Conservation (phyloP, 1,284 basidiomycete species). For the Ustilago esculenta region DNA sequence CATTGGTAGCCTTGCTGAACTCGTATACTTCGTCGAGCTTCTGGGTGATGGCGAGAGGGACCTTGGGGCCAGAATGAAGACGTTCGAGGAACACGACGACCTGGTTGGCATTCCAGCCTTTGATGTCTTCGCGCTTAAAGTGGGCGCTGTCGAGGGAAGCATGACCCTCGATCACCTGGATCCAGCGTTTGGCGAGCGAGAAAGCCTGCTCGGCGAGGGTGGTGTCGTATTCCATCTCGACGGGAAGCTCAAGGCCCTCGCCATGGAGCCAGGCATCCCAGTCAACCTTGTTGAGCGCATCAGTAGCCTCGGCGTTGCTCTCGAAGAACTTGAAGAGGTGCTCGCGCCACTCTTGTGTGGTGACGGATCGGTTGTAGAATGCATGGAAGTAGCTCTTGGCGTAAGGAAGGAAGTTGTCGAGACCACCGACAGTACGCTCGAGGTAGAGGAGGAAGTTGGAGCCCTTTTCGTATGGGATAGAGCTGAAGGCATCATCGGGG, state of each 20-base stretch:
- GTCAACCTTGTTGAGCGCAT: slow-evolving; percentile 75
- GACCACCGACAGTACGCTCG: slow-evolving; percentile 82
- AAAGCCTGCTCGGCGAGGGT: slow-evolving; percentile 76
- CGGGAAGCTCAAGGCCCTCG: slow-evolving; percentile 79
- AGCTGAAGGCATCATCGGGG: slow-evolving; percentile 69
- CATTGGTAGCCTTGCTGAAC: slow-evolving; percentile 68
- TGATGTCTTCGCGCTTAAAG: slow-evolving; percentile 53
- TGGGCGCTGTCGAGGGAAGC: slow-evolving; percentile 17
- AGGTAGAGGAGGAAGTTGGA: slow-evolving; percentile 77
- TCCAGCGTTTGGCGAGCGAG: slow-evolving; percentile 80
- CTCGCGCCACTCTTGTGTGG: slow-evolving; percentile 85
- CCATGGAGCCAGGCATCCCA: slow-evolving; percentile 84
- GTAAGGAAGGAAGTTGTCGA: slow-evolving; percentile 73
- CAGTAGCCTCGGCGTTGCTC: slow-evolving; percentile 68
- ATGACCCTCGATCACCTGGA: slow-evolving; percentile 64
- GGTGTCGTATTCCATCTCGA: slow-evolving; percentile 82
- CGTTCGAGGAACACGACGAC: slow-evolving; percentile 70
- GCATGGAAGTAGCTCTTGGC: slow-evolving; percentile 78
- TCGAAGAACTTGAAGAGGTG: slow-evolving; percentile 84
- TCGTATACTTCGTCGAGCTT: slow-evolving; percentile 69
- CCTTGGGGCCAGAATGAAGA: slow-evolving; percentile 66
- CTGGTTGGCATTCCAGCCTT: slow-evolving; percentile 64
- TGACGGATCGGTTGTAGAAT: slow-evolving; percentile 78
- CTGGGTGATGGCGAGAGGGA: slow-evolving; percentile 63
- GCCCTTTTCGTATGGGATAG: slow-evolving; percentile 79